A percentile compares a stretch with the other conserved stretches of the same genome.
Conservation (phyloP, 495 filamentous ascomycete genomes). For the Rhizodiscina lignyota region DNA sequence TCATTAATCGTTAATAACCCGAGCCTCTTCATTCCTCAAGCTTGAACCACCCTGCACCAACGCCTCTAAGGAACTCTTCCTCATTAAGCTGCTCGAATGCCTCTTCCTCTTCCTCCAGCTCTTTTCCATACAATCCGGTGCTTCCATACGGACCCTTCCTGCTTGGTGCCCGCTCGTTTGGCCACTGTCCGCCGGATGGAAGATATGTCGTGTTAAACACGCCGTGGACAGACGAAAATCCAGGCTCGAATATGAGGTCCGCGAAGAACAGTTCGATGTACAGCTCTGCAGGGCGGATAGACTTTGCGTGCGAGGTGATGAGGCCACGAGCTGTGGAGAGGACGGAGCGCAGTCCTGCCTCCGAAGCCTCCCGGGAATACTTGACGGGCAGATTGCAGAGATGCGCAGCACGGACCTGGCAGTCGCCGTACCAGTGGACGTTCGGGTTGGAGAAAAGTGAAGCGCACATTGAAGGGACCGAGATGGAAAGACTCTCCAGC, state of each 20-base stretch:
- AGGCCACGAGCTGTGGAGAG: slow-evolving; percentile 26
- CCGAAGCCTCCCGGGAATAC: slow-evolving; percentile 3
- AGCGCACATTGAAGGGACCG: slow-evolving; percentile 30
- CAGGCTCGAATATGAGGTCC: slow-evolving; percentile 31
- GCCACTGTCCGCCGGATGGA: slow-evolving; percentile 24
- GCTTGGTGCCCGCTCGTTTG: slow-evolving; percentile 13
- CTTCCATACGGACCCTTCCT: slow-evolving; percentile 36
- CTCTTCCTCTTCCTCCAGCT: slow-evolving; percentile 27
- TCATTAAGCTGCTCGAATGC: slow-evolving; percentile 25
- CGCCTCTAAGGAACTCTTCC: slow-evolving; percentile 25
- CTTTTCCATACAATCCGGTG: slow-evolving; percentile 33
- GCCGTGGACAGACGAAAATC: slow-evolving; percentile 27
- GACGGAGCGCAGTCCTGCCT: slow-evolving; percentile 15
- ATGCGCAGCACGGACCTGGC: slow-evolving; percentile 30
- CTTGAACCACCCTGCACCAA: slow-evolving; percentile 4
- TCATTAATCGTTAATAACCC: too few relatives aligned
- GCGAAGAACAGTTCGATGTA: slow-evolving; percentile 31
- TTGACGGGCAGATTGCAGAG: slow-evolving; percentile 19
- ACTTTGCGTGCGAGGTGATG: slow-evolving; percentile 15
- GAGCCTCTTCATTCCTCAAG: neutral
- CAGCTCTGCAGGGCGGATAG: slow-evolving; percentile 11
- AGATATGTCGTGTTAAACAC: slow-evolving; percentile 26
- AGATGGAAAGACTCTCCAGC: slow-evolving; percentile 29
- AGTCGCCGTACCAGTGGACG: slow-evolving; percentile 29
- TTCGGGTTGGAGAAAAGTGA: slow-evolving; percentile 27